phyloP scores from a whole-genome alignment of 805 yeast genomes.

The Wickerhamiella qilinensis region DNA sequence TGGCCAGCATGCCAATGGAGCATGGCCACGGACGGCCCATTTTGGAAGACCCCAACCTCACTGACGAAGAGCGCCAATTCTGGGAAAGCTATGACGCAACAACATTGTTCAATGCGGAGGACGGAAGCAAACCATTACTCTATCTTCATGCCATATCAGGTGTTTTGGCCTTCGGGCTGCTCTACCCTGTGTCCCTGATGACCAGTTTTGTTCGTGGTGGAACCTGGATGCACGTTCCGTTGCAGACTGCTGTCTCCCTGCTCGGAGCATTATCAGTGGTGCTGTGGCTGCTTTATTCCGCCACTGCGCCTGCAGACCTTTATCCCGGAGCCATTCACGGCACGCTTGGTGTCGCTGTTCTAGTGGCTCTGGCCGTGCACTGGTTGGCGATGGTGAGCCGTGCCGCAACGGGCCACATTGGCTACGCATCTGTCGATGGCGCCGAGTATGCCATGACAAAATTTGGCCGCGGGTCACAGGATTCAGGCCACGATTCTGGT shows the following conservation, averaged over 20 bases:
- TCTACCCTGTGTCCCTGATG: conserved; percentile 56
- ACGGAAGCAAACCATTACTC: conserved; percentile 36
- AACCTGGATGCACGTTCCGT: conserved; percentile 36
- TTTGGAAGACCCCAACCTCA: conserved; percentile 40
- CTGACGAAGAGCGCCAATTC: conserved; percentile 54
- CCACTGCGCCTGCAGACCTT: conserved; percentile 38
- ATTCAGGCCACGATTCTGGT: conserved; percentile 13
- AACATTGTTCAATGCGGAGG: conserved; percentile 36
- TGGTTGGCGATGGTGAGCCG: conserved; percentile 23
- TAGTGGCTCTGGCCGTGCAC: conserved; percentile 38
- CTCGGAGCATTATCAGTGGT: conserved; percentile 35
- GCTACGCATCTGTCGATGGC: conserved; percentile 17
- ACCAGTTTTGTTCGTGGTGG: conserved; percentile 42
- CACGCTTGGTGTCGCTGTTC: conserved; percentile 44
- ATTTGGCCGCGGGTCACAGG: conserved; percentile 12
- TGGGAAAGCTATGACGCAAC: conserved; percentile 74
- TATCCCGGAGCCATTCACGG: conserved; percentile 68
- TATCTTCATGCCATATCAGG: conserved; percentile 36
- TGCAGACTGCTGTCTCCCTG: conserved; percentile 34
- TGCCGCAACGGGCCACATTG: conserved; percentile 7
- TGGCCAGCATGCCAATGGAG: not conserved
- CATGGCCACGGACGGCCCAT: conserved; percentile 26
- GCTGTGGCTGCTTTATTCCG: conserved; percentile 39
- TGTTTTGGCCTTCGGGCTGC: conserved; percentile 29
- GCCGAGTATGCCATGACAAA: conserved; percentile 17